Conservation (phyloP, 1,284 basidiomycete genomes). For the Puccinia coronata region DNA sequence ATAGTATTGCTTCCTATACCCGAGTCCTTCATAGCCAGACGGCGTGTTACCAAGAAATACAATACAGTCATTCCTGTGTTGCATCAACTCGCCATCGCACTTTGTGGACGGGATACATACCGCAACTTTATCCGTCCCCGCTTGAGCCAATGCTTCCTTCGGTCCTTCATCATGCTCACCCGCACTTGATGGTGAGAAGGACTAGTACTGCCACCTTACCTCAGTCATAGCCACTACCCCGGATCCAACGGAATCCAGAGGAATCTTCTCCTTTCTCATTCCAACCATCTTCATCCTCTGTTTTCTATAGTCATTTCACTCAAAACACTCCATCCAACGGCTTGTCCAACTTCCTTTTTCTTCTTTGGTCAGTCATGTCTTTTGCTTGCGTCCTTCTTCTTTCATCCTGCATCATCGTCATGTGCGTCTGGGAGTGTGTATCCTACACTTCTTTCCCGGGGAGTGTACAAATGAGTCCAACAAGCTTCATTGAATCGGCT, state of each 20-base stretch:
- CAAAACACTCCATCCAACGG: background rate
- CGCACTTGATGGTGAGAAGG: background rate
- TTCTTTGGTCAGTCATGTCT: background rate
- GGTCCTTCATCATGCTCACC: background rate
- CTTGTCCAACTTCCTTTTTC: background rate
- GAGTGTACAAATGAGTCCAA: background rate
- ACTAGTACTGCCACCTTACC: no score
- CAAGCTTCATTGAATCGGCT: background rate
- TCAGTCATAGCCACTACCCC: no score
- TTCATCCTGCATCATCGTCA: background rate
- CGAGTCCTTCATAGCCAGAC: background rate
- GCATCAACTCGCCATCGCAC: slow-evolving; percentile 5
- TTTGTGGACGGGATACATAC: background rate
- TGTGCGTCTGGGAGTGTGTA: background rate
- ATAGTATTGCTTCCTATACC: background rate
- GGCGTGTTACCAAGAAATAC: no score
- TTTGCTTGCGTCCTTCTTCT: background rate
- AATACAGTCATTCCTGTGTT: background rate
- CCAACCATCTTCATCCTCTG: background rate
- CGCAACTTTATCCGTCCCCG: background rate
- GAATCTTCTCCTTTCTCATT: no score
- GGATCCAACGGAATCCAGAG: no score
- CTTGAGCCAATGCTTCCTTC: background rate
- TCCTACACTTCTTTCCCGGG: background rate
- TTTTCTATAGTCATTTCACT: no score